Evolutionary conservation across 2,329 filamentous ascomycete species (phyloP).

Genomic region (Cordyceps tenuipes): DNA sequence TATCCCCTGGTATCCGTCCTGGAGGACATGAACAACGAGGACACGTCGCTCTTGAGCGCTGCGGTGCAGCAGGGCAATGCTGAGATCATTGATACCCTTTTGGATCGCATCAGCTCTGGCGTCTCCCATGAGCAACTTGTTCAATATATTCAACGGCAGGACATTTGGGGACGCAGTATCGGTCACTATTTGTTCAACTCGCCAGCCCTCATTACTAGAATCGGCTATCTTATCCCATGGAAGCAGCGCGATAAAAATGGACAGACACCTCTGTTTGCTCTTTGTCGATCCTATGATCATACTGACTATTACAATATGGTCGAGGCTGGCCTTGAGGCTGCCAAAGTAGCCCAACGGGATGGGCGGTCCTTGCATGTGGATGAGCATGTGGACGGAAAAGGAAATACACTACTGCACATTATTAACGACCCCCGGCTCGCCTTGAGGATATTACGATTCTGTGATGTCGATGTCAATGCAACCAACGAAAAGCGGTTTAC

Average conservation of each 20-base stretch:
- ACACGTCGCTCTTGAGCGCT: conserved; percentile 80
- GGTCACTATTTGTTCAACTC: conserved; percentile 97
- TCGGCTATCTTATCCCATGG: conserved; percentile 79
- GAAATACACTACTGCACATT: conserved; percentile 93
- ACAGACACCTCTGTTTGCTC: conserved; percentile 91
- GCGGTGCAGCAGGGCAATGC: conserved; percentile 77
- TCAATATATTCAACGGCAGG: conserved; percentile 66
- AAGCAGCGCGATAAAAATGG: conserved; percentile 88
- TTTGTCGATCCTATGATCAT: conserved; percentile 94
- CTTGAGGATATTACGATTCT: conserved; percentile 65
- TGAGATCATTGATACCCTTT: conserved; percentile 65
- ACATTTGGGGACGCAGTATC: conserved; percentile 77
- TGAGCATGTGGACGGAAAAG: conserved; percentile 85
- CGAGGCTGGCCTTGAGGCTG: conserved; percentile 65
- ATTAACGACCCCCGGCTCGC: conserved; percentile 79
- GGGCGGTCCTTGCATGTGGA: conserved; percentile 77
- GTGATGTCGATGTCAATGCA: conserved; percentile 93
- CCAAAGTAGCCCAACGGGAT: conserved; percentile 67
- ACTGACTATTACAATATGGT: conserved; percentile 83
- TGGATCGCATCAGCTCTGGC: conserved; percentile 59
- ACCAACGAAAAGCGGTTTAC: conserved; percentile 94
- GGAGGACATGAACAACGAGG: conserved; percentile 80
- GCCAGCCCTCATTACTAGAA: conserved; percentile 66
- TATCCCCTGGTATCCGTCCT: conserved; percentile 65
- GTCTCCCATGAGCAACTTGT: conserved; percentile 48